Evolutionary conservation across 2,329 filamentous ascomycete species (phyloP), one percentile per base, ranked within the genome.

Genomic region (Trichoderma hamatum): DNA sequence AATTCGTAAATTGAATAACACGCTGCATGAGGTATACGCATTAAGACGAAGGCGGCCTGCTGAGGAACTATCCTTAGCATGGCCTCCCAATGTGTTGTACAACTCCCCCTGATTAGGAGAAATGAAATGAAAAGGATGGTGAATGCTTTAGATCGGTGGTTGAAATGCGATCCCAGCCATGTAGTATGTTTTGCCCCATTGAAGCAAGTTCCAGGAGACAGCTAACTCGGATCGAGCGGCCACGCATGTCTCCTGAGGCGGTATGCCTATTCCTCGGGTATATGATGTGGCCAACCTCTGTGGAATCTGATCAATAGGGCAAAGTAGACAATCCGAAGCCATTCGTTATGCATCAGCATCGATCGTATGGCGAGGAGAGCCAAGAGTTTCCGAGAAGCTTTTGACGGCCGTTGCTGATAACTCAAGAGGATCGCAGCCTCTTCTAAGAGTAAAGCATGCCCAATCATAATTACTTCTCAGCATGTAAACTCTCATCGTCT

Each of bases 1-100:
- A 66, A 51, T n/a, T 67, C 63, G 63, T 67, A 67, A 67, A 46
- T 26, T 51, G 54, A 65, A 56, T 65, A 56, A 39, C 52, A 34
- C 62, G 62, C 62, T 65, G 52, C 51, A 65, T 65, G 63, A 59
- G 28, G 63, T 28, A 32, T 32, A 46, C 49, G 39, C 59, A 67
- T 59, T 28, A 51, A 59, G 28, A 59, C 21, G 39, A 52, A 46
- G 19, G 34, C 36, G 34, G 34, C 36, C 11, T 16, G 52, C 51
- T 24, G 34, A 26, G 46, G n/a, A n/a, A 16, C 34, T 30, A 3
- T 24, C 21, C 62, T 21, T 52, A 46, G 26, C 28, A 32, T 26
- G 21, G 36, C 21, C 52, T 34, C 52, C 30, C 46, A 34, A 24
- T 21, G 34, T 65, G n/a, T 39, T 65, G 52, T 56, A 56, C 62